Percentiles rank a stretch among this genome's conserved stretches.
Evolutionary conservation across 2,329 filamentous ascomycete species (phyloP).

Genomic region (Calonectria crousiana): DNA sequence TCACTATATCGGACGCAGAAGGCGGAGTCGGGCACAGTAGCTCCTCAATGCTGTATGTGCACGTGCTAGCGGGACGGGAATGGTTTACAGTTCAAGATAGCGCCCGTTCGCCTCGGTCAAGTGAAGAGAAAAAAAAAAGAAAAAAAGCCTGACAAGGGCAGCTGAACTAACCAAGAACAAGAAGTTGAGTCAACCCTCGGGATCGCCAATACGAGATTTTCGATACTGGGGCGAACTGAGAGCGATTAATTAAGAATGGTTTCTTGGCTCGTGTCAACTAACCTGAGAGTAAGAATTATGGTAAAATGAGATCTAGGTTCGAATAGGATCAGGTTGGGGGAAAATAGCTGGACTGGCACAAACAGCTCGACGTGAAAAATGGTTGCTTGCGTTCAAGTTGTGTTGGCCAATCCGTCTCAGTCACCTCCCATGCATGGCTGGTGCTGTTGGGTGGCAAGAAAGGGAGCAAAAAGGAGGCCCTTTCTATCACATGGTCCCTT

Average conservation of each 20-base stretch:
- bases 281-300: neutral
- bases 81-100: slow-evolving; percentile 1
- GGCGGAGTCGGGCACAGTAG: neutral
- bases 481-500: neutral
- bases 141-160: neutral
- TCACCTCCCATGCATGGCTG: neutral
- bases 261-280: slow-evolving; percentile 4
- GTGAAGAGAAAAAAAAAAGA: neutral
- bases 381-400: neutral
- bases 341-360: neutral
- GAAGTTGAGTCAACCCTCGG: slow-evolving; percentile 14
- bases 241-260: slow-evolving; percentile 2
- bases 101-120: neutral
- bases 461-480: neutral
- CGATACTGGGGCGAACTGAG: neutral
- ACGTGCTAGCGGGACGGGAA: slow-evolving; percentile 7
- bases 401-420: neutral
- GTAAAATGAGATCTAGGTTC: neutral
- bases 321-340: neutral
- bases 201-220: neutral
- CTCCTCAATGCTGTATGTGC: neutral
- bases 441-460: neutral
- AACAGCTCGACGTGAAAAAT: neutral
- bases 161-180: neutral
- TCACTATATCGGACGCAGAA: neutral